Percentiles rank a stretch among this genome's conserved stretches.
These are phyloP conservation scores for Trypanosomatidae sp. DNA, from an alignment of 208 protist genomes.

Conservation along the genomic window DNA sequence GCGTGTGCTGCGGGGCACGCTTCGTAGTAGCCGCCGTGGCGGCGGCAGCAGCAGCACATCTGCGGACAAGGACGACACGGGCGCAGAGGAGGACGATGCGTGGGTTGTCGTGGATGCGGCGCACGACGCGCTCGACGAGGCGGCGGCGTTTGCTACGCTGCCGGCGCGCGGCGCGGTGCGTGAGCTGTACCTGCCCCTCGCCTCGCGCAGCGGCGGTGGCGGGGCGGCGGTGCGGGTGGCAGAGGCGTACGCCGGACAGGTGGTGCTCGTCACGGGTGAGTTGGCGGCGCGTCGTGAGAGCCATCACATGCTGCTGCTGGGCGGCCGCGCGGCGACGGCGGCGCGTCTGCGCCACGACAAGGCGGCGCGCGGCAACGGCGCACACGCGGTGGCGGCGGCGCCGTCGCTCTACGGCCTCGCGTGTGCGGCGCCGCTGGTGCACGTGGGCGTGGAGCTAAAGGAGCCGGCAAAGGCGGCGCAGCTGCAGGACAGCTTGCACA, in stretches of 20 bases:
- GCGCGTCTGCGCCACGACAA: too few species aligned
- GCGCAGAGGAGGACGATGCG: too few species aligned
- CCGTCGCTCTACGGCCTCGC: slow-evolving; percentile 2
- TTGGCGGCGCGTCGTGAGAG: slow-evolving; percentile 18
- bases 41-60: too few species aligned
- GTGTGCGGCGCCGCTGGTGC: slow-evolving; percentile 53
- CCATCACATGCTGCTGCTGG: slow-evolving; percentile 44
- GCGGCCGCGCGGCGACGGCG: slow-evolving; percentile 16
- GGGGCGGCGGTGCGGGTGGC: slow-evolving; percentile 38
- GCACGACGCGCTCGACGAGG: too few species aligned
- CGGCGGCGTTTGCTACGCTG: too few species aligned
- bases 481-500: slow-evolving; percentile 91
- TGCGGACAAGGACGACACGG: too few species aligned
- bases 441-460: slow-evolving; percentile 95
- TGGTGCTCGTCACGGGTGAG: too few species aligned
- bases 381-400: background rate
- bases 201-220: slow-evolving; percentile 19
- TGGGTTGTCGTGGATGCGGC: too few species aligned
- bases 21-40: slow-evolving; percentile 6
- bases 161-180: slow-evolving; percentile 18
- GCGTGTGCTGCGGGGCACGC: slow-evolving; percentile 37
- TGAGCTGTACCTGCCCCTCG: slow-evolving; percentile 26
- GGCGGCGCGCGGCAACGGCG: too few species aligned
- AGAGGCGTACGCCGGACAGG: slow-evolving; percentile 39
- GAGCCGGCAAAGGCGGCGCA: slow-evolving; percentile 90